Percentiles rank a stretch among this genome's conserved stretches.
Conservation (phyloP, 2,329 filamentous ascomycete species). For the Fusarium nanum region DNA sequence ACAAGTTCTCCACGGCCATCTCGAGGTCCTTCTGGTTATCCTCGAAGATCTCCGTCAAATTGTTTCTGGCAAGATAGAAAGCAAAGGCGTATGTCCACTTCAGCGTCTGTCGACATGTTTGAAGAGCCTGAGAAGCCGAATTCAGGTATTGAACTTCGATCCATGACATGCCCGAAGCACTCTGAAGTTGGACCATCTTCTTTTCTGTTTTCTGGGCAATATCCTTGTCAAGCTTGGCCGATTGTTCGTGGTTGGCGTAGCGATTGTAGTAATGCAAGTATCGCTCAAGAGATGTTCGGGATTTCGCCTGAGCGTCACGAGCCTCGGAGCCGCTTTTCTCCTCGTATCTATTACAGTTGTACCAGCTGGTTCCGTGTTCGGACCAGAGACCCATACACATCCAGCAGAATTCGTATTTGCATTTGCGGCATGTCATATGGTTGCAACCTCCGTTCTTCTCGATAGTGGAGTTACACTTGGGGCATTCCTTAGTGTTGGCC, state of each 20-base stretch:
- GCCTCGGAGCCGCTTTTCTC: conserved; percentile 95
- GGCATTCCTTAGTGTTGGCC: conserved; percentile 98
- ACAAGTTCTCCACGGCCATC: conserved; percentile 94
- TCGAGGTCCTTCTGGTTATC: conserved; percentile 99
- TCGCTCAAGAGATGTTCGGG: conserved; percentile 89
- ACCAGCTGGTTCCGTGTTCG: conserved; percentile 98
- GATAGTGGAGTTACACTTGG: conserved; percentile 94
- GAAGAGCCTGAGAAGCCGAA: conserved; percentile 89
- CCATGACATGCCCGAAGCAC: conserved; percentile 95
- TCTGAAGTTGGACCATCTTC: conserved; percentile 98
- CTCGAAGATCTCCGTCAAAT: conserved; percentile 96
- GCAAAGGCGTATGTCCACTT: conserved; percentile 99
- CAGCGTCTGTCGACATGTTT: conserved; percentile 96
- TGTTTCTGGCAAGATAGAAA: conserved; percentile 96
- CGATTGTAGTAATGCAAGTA: conserved; percentile 99
- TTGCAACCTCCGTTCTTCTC: conserved; percentile 99
- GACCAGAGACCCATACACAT: conserved; percentile 99
- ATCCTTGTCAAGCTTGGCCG: conserved; percentile 94
- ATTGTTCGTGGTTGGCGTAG: conserved; percentile 98
- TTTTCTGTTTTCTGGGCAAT: conserved; percentile 96
- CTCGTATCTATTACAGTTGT: conserved; percentile 98
- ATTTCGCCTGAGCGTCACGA: conserved; percentile 90
- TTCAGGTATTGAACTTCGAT: conserved; percentile 99
- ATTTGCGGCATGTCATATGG: conserved; percentile 97
- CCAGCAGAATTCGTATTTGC: conserved; percentile 98